Evolutionary conservation across 169 alveolate species (phyloP).

Genomic region (Neospora caninum): DNA sequence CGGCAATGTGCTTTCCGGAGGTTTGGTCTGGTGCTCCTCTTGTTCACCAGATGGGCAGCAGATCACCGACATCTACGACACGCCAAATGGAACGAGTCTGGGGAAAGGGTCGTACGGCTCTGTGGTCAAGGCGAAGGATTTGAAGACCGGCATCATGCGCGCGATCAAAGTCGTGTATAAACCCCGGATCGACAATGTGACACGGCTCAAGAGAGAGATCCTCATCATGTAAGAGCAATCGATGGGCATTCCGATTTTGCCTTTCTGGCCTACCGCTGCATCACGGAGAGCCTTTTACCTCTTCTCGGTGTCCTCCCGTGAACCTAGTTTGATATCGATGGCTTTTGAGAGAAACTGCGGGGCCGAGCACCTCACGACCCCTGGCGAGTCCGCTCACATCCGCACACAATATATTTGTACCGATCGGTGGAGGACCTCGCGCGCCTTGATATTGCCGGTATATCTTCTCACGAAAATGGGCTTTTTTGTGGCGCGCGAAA

Average conservation of each 20-base stretch:
- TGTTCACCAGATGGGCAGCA: slow-evolving; percentile 71
- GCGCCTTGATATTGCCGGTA: too few relatives aligned
- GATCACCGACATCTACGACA: slow-evolving; percentile 84
- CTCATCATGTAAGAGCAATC: slow-evolving; percentile 77
- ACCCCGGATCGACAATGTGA: slow-evolving; percentile 85
- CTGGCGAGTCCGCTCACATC: too few relatives aligned
- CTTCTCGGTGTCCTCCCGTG: background rate
- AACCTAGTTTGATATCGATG: too few relatives aligned
- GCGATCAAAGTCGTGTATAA: slow-evolving; percentile 89
- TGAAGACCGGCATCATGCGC: slow-evolving; percentile 83
- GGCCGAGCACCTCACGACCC: too few relatives aligned
- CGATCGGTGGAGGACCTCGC: too few relatives aligned
- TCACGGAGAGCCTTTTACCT: background rate
- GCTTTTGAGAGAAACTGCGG: too few relatives aligned
- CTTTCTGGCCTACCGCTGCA: background rate
- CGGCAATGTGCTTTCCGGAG: too few relatives aligned
- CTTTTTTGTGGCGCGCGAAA: too few relatives aligned
- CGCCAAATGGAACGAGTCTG: slow-evolving; percentile 78
- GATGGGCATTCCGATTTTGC: background rate
- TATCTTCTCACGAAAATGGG: too few relatives aligned
- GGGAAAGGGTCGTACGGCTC: slow-evolving; percentile 92
- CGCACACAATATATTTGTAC: too few relatives aligned
- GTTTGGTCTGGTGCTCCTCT: too few relatives aligned
- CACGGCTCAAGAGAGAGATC: slow-evolving; percentile 89
- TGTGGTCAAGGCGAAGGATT: slow-evolving; percentile 88